Percentiles rank a stretch among this genome's conserved stretches.
phyloP scores from a whole-genome alignment of 192 early-diverging fungal genomes.

The Radiomyces spectabilis region DNA sequence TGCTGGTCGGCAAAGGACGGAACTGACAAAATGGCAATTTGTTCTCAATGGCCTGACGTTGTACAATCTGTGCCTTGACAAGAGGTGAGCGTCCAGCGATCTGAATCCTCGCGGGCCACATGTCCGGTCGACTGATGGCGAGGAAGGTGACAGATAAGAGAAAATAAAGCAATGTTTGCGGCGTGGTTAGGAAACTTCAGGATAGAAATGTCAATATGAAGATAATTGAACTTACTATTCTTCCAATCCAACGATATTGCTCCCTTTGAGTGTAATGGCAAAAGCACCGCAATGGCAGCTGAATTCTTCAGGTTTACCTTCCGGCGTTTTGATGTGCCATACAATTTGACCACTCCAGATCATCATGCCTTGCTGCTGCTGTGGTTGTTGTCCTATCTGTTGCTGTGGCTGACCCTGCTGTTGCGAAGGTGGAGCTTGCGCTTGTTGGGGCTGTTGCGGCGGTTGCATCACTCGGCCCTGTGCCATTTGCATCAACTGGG shows the following conservation, averaged over 20 bases:
- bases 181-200: background rate
- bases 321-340: slow-evolving; percentile 27
- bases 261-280: slow-evolving; percentile 20
- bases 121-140: slow-evolving; percentile 19
- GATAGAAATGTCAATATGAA: too few species aligned
- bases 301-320: slow-evolving; percentile 23
- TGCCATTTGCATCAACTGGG: too few species aligned
- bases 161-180: background rate
- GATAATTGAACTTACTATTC: slow-evolving; percentile 25
- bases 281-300: slow-evolving; percentile 31
- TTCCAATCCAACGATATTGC: slow-evolving; percentile 14
- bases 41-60: slow-evolving; percentile 19
- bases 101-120: slow-evolving; percentile 27
- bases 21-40: slow-evolving; percentile 32
- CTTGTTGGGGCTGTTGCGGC: background rate
- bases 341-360: slow-evolving; percentile 33
- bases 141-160: background rate
- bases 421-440: background rate
- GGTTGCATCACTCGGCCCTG: too few species aligned
- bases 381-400: slow-evolving; percentile 3
- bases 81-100: slow-evolving; percentile 23
- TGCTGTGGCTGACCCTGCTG: background rate
- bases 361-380: slow-evolving; percentile 6
- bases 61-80: slow-evolving; percentile 16
- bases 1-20: slow-evolving; percentile 15